Base-by-base conservation (phyloP, 2,329 filamentous ascomycete species). In the Cladosporium sp. region DNA sequence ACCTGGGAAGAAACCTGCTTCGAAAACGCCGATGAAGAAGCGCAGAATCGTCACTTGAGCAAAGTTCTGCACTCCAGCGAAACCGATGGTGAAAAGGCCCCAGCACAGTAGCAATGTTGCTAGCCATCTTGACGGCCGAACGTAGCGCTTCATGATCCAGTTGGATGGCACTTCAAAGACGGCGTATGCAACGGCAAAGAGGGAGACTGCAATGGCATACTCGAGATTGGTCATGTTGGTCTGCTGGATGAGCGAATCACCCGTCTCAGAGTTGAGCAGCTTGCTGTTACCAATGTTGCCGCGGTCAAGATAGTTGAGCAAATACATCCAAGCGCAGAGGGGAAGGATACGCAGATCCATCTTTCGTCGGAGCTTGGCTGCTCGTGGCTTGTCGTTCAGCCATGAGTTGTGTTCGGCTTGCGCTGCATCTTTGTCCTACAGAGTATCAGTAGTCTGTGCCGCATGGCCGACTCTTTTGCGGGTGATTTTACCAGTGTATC, bases 221-320 rank as follows among this genome's bases (percentile, higher is more conserved):
- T 86, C 73, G 60, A 77, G 74, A 46, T 78, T 73, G 1, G 78
- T 80, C 78, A 86, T 85, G 56, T 73, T 60, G 1, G 83, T 84
- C 61, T 81, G 75, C 18, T 76, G 72, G 33, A 86, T 75, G 58
- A 88, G 33, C 2, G 48, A 50, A 22, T 50, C 48, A n/a, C 40
- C 40, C 10, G 48, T 50, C 16, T 50, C 48, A 75, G 68, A 70
- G 63, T 87, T 87, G 58, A 87, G 74, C 16, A 86, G 80, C 65
- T 81, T 83, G 40, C 83, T 48, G 49, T 53, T 58, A 73, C 75
- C 65, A 66, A 79, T 55, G 74, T 79, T 59, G 42, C 56, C 57
- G 33, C 56, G 16, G 31, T 48, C 54, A 11, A 54, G 46, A 13
- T 51, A 54, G 56, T 62, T 62, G 42, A 62, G 49, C 1, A 62